A percentile compares a stretch with the other conserved stretches of the same genome.
Evolutionary conservation across 148 eudicot genomes (phyloP).

Genomic region (Nepenthes gracilis): DNA sequence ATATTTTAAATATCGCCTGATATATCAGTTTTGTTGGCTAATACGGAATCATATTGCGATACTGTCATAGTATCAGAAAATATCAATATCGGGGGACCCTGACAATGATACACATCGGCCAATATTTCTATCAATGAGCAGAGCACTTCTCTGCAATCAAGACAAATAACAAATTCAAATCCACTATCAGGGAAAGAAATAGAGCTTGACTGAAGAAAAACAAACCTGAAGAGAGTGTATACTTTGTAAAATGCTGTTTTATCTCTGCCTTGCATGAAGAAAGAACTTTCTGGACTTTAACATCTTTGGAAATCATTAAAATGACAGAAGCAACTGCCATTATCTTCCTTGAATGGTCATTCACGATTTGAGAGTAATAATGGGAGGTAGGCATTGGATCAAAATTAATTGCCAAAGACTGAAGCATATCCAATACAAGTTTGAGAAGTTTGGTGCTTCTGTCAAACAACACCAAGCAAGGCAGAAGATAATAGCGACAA

Average conservation of each 20-base stretch:
- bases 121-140: too few species aligned
- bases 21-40: too few species aligned
- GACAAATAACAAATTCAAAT: too few species aligned
- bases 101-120: too few species aligned
- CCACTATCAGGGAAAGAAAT: too few species aligned
- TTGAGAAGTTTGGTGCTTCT: conserved; percentile 32
- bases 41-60: too few species aligned
- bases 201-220: conserved; percentile 3
- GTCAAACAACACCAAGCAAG: conserved; percentile 49
- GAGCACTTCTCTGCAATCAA: too few species aligned
- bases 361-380: conserved; percentile 4
- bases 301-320: conserved; percentile 38
- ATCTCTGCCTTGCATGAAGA: conserved; percentile 39
- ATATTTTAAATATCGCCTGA: too few species aligned
- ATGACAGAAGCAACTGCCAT: conserved; percentile 35
- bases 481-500: conserved; percentile 55
- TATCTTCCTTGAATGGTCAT: conserved; percentile 25
- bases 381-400: conserved; percentile 9
- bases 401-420: conserved; percentile 22
- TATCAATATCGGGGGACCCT: too few species aligned
- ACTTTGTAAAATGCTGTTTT: conserved; percentile 25
- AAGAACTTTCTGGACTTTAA: conserved; percentile 29
- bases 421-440: conserved; percentile 37
- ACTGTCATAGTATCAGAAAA: too few species aligned
- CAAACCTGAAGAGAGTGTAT: conserved; percentile 36